Evolutionary conservation across 2,329 filamentous ascomycete genomes (phyloP), one percentile per base, ranked within the genome.

Genomic region (Pseudopithomyces maydicus): DNA sequence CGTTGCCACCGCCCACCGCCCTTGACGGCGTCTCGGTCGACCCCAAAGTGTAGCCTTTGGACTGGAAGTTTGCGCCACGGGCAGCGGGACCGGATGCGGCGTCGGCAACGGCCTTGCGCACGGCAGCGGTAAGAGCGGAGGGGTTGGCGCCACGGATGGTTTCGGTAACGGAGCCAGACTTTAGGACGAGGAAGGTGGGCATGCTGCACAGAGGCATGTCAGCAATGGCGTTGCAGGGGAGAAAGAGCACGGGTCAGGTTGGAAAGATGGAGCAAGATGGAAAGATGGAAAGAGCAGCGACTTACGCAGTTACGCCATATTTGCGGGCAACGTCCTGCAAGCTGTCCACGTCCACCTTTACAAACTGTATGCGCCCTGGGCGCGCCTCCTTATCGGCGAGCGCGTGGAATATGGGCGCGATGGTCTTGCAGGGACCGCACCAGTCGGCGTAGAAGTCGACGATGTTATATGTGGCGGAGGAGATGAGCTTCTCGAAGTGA

Each of bases 301-400:
- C 74, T 32, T 68, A 76, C 74, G 83, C 82, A 36, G 77, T 77
- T 6, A 85, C 80, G 19, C 78, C 75, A 55, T 82, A 78, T 46
- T 82, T 79, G 55, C 72, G 68, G 15, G 83, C 81, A 7, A 85
- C 76, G 38, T 80, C 78, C 39, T 78, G 75, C 60, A 82, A 78
- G 46, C 78, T 78, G 63, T 85, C 83, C 14, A 85, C 83, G 56
- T 85, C 80, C 32, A 85, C 79, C 74, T 85, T 84, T 61, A 78
- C 76, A 66, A 85, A 85, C 26, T 78, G 77, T 20, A 85, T 72
- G 38, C 74, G 76, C 15, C 77, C 77, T 0, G 78, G 74, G 55
- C 80, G 78, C 22, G 75, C 65, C 66, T 85, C 81, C 44, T 79
- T 77, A 52, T 80, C 77, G 56, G 82, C 83, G 53, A 85, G 77